Percentiles rank a stretch among this genome's conserved stretches.
These are phyloP conservation scores for Talaromyces wortmannii DNA, from an alignment of 495 filamentous ascomycete genomes.

Conservation along the genomic window DNA sequence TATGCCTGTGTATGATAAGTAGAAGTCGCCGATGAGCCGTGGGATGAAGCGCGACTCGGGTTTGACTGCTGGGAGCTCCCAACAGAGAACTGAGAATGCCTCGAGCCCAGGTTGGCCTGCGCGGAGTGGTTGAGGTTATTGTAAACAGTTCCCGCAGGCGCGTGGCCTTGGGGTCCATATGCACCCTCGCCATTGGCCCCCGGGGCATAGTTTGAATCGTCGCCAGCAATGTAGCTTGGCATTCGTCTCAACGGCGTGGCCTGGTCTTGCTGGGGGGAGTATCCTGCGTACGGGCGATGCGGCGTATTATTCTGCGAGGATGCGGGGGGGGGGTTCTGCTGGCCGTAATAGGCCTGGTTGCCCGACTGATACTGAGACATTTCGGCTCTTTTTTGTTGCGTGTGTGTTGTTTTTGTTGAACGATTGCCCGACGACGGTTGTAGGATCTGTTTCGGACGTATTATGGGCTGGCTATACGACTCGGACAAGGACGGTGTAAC, in stretches of 20 bases:
- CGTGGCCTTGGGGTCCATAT: slow-evolving; percentile 23
- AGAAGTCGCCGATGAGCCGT: slow-evolving; percentile 35
- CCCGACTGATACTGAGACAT: slow-evolving; percentile 49
- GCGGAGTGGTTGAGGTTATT: slow-evolving; percentile 14
- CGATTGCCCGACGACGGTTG: no score
- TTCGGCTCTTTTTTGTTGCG: not conserved
- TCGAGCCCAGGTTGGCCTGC: slow-evolving; percentile 14
- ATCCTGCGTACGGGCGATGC: not conserved
- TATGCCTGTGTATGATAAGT: slow-evolving; percentile 51
- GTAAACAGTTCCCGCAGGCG: slow-evolving; percentile 19
- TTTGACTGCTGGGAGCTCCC: slow-evolving; percentile 35
- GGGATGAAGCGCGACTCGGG: slow-evolving; percentile 36
- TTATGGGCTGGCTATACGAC: not conserved
- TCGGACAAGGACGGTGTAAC: not conserved
- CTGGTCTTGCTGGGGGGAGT: slow-evolving; percentile 25
- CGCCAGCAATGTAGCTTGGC: slow-evolving; percentile 73
- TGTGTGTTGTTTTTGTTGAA: no score
- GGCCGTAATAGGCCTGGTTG: slow-evolving; percentile 33
- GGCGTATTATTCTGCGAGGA: not conserved
- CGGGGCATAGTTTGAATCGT: slow-evolving; percentile 47
- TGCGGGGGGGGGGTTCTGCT: slow-evolving; percentile 8
- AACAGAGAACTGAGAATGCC: slow-evolving; percentile 23
- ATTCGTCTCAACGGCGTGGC: slow-evolving; percentile 45
- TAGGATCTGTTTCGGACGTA: not conserved
- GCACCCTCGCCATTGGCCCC: slow-evolving; percentile 23